Base-by-base conservation (phyloP, 1,139 yeast species). In the Magnusiomyces starmeri region DNA sequence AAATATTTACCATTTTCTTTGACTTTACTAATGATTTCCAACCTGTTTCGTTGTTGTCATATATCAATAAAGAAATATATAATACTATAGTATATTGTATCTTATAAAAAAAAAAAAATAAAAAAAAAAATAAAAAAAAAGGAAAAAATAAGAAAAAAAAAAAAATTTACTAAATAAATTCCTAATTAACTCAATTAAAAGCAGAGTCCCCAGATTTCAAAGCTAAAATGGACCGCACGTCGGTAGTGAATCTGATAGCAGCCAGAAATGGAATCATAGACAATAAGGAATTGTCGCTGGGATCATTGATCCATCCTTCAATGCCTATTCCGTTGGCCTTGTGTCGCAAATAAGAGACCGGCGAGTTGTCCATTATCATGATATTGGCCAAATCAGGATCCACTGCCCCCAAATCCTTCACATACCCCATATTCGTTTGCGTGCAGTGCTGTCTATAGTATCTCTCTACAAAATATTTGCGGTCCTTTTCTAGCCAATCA, bases 251-350 rank as follows among this genome's bases (percentile, higher is more conserved):
- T 55, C 96, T 76, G 61, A 92, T 70, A 34, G 95, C 85, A 61
- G 85, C 81, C 51, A 92, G 72, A 65, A 92, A 71, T 1, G 98
- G 97, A 48, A 92, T 69, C 51, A 92, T 70, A 61, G 87, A 82
- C 65, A 92, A 71, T 54, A 92, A 72, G 62, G 88, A 95, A 25
- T 83, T 75, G 65, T 92, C 98, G 45, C 83, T 79, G 21, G 95
- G 95, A 68, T 92, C 98, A 63, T 87, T 88, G 57, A 92, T 88
- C 98, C 98, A 92, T 44, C 98, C 97, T 68, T 90, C 97, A 21
- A 92, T 88, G 71, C 85, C 82, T 37, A 92, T 82, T 1, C 96
- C 98, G 65, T 92, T 92, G 60, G 83, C 82, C 57, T 82, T 87
- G 65, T 92, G 92, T 65, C 81, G 70, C 12, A 89, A 83, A 66